These are phyloP conservation scores for Alternaria triticina DNA, from an alignment of 2,329 filamentous ascomycete genomes.

Conservation along the genomic window DNA sequence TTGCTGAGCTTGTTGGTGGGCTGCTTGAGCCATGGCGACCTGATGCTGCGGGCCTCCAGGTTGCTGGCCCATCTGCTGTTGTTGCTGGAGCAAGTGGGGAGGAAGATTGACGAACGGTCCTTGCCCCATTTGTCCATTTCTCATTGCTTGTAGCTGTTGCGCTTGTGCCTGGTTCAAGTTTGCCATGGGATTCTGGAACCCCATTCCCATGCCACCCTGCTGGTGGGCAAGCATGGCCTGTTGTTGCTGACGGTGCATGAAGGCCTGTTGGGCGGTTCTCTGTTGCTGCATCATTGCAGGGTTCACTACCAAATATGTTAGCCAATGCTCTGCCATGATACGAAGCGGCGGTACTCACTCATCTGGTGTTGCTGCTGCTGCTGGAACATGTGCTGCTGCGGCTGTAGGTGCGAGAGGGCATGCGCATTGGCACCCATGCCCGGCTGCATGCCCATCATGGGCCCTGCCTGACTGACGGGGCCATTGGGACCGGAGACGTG, in stretches of 20 bases:
- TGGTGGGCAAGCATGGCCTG: constrained; percentile 62
- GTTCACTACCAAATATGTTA: constrained; percentile 41
- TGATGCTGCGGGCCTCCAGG: constrained; percentile 46
- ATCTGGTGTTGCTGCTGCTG: constrained; percentile 51
- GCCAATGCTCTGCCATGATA: background rate
- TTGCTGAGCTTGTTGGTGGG: constrained; percentile 51
- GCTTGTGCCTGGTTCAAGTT: constrained; percentile 52
- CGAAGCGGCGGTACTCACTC: constrained; percentile 40
- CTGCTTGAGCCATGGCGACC: constrained; percentile 52
- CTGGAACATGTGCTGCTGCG: constrained; percentile 65
- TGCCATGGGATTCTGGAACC: constrained; percentile 63
- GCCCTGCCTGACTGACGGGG: constrained; percentile 71
- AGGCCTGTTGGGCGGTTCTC: constrained; percentile 51
- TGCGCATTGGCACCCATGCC: constrained; percentile 69
- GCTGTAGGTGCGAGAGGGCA: constrained; percentile 74
- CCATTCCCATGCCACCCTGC: constrained; percentile 58
- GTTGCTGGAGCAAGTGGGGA: constrained; percentile 50
- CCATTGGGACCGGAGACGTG: constrained; percentile 74
- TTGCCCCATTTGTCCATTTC: constrained; percentile 31
- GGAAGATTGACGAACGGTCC: constrained; percentile 35
- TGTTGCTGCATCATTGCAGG: constrained; percentile 52
- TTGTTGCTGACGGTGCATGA: constrained; percentile 60
- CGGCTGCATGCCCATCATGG: constrained; percentile 81
- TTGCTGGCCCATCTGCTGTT: constrained; percentile 54
- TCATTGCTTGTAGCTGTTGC: constrained; percentile 39